These are phyloP conservation scores for Solanum arcanum DNA, from an alignment of 257 asterid species.

Conservation along the genomic window DNA sequence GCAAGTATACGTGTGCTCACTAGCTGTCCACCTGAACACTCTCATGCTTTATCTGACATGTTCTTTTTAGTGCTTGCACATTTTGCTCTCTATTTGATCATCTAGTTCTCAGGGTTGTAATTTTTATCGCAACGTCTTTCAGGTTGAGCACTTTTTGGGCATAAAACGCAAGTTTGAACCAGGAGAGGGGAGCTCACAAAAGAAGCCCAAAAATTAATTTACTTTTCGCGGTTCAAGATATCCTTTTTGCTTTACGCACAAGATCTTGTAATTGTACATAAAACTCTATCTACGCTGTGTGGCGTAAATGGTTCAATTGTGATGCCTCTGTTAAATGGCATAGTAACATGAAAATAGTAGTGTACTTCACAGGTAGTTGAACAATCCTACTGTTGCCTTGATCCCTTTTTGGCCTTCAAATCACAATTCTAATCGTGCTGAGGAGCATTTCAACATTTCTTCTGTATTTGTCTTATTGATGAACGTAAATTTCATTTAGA, in stretches of 20 bases:
- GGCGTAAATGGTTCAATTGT: not conserved
- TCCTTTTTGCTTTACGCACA: not conserved
- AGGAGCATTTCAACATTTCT: not conserved
- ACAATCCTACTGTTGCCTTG: not conserved
- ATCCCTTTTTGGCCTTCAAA: not conserved
- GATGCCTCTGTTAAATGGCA: not conserved
- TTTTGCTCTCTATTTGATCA: not conserved
- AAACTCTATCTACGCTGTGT: not conserved
- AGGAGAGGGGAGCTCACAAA: slow-evolving; percentile 31
- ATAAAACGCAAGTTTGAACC: slow-evolving; percentile 64
- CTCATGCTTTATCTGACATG: not conserved
- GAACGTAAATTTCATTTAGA: not conserved
- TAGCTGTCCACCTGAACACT: not conserved
- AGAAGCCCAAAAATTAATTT: slow-evolving; percentile 56
- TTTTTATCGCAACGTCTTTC: slow-evolving; percentile 2
- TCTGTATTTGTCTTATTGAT: not conserved
- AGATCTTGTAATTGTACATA: not conserved
- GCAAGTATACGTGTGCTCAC: not conserved
- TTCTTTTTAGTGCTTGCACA: not conserved
- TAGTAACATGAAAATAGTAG: not conserved
- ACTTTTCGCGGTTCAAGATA: not conserved
- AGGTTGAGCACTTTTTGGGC: slow-evolving; percentile 87
- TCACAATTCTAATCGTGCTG: not conserved
- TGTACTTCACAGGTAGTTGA: not conserved
- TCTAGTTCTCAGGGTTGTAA: not conserved